Evolutionary conservation across 768 basidiomycete genomes (phyloP).

Genomic region (Trametes elegans): DNA sequence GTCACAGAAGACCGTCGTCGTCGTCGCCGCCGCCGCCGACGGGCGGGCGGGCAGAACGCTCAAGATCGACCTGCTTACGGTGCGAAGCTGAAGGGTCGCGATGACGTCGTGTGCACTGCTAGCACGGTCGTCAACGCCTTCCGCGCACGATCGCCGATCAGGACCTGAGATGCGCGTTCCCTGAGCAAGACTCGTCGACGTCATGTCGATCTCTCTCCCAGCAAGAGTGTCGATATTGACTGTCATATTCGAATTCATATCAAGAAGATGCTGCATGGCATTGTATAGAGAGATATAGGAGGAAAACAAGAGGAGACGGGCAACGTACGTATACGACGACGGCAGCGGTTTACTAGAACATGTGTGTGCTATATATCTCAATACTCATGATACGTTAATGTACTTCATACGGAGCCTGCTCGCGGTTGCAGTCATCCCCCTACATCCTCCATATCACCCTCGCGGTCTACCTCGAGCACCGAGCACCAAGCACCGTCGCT

Average conservation of each 20-base stretch:
- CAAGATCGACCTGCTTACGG: no score
- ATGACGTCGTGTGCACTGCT: no score
- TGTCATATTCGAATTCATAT: neutral
- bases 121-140: no score
- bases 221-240: neutral
- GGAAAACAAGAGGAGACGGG: neutral
- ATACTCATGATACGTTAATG: slow-evolving; percentile 9
- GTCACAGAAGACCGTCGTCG: no score
- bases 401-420: slow-evolving; percentile 9
- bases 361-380: slow-evolving; percentile 1
- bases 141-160: no score
- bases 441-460: neutral
- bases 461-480: neutral
- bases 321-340: neutral
- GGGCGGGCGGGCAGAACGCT: no score
- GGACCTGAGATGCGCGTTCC: no score
- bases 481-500: neutral
- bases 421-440: neutral
- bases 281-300: neutral
- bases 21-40: no score
- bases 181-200: no score
- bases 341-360: neutral
- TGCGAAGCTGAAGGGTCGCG: no score
- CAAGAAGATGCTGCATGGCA: no score
- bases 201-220: no score